These are phyloP conservation scores for Scedosporium apiospermum DNA, from an alignment of 2,329 filamentous ascomycete species.

Conservation along the genomic window DNA sequence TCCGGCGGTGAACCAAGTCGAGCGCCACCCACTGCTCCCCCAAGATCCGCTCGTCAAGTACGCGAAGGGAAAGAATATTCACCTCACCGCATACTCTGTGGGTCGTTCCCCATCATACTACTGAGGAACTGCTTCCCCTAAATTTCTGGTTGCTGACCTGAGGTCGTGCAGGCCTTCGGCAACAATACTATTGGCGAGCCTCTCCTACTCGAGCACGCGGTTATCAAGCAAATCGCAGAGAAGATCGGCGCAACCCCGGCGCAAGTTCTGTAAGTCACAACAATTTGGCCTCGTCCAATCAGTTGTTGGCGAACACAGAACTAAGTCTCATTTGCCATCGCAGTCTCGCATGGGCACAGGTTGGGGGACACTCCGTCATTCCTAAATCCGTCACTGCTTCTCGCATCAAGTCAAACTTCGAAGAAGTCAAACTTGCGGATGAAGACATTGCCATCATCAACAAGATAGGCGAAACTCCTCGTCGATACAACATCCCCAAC, in stretches of 20 bases:
- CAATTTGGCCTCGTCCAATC: neutral
- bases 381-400: conserved; percentile 63
- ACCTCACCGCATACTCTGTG: conserved; percentile 54
- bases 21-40: conserved; percentile 57
- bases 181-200: conserved; percentile 33
- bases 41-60: conserved; percentile 49
- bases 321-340: neutral
- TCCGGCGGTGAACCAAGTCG: conserved; percentile 58
- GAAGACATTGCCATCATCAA: conserved; percentile 52
- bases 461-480: conserved; percentile 44
- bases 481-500: conserved; percentile 34
- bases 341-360: conserved; percentile 46
- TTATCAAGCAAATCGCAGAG: conserved; percentile 47
- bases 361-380: conserved; percentile 59
- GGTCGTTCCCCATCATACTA: neutral
- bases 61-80: conserved; percentile 52
- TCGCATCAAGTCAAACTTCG: conserved; percentile 61
- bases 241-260: conserved; percentile 31
- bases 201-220: conserved; percentile 49
- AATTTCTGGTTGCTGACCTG: no score
- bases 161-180: conserved; percentile 25
- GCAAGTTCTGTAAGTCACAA: conserved; percentile 25
- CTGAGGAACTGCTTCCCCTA: no score
- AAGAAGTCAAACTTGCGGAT: conserved; percentile 52
- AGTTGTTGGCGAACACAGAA: neutral